Evolutionary conservation across 2,329 filamentous ascomycete species (phyloP), one percentile per base, ranked within the genome.

Genomic region (Aureobasidium zeae): DNA sequence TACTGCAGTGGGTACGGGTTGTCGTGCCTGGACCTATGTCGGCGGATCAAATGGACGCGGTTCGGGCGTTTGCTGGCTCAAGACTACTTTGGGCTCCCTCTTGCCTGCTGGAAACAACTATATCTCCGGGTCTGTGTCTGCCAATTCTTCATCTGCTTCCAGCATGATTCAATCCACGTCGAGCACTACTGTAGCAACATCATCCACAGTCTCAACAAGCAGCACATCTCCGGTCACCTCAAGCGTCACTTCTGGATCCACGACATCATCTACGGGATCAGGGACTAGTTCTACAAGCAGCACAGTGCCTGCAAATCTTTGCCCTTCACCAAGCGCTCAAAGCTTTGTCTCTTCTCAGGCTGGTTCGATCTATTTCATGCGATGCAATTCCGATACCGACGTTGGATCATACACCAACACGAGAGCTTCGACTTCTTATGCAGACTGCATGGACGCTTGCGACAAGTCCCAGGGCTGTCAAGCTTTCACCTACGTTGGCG

Each of bases 401-500:
- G 13, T 44, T 3, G 41, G 48, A 19, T 43, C 48, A 4, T 49
- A 49, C 42, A 17, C 45, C 34, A 49, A 43, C 26, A 32, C 42
- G 9, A 34, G 16, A 3, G 48, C 48, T 19, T 30, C 29, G 9
- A 9, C 5, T 21, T 47, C 48, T 7, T 51, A 47, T 33, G 20
- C 34, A 10, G 49, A 51, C 13, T 51, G 49, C 12, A 39, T 48
- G 28, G 32, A 34, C 15, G 37, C 22, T 15, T 51, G 49, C 31
- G 47, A 51, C 7, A 35, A 16, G 12, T 42, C 41, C 13, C 17
- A 13, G 13, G 44, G 42, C 15, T 51, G 49, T 34, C 38, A 25
- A 6, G 49, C 44, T 8, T 51, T 51, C 25, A 44, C 47, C 17
- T 51, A 51, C 26, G 47, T 49, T 4, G 47, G 49, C 12, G 45